Base-by-base conservation (phyloP, 2,329 filamentous ascomycete genomes). In the Aquanectria penicillioides region DNA sequence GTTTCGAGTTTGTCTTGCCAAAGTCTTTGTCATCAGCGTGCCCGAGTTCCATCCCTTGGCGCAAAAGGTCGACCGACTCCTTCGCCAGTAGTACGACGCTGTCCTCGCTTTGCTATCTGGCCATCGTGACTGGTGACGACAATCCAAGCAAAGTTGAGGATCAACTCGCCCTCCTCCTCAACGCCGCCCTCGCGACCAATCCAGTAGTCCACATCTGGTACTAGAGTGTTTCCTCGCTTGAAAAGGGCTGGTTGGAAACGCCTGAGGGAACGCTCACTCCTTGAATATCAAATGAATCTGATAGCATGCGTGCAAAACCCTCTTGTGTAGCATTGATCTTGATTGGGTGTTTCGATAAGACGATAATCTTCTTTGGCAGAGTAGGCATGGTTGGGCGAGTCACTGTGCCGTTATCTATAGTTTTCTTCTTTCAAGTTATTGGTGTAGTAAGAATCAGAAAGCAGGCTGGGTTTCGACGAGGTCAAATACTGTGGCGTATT, bases 171-270 rank as follows among this genome's bases (percentile, higher is more conserved):
- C n/a, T 62, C 60, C 9, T 65, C 63, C 29, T 77, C 74, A 4
- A 79, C 70, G 3, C 78, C 78, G 17, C 78, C 78, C 61, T 80
- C 78, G 15, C 79, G 71, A 5, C 78, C 78, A 28, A 80, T 65
- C 74, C 76, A 79, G 61, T 70, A 80, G 38, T 78, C 72, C 1
- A 74, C 77, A 18, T 71, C 61, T 2, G 73, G 71, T 17, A 69
- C 63, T 34, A 59, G 2, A 80, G 69, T 6, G 78, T 80, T 55
- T 77, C 72, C 0, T 68, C 61, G 43, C 78, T 74, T 3, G 75
- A 71, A 17, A 78, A 70, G 6, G 78, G 78, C 52, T 80, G 77
- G 2, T 76, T 73, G 3, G 77, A 66, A 5, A 80, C 77, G 25
- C 74, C 73, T 4, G 78, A 79, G 7, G 70, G 61, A 31, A 78